Base-by-base conservation (phyloP, 2,329 filamentous ascomycete genomes). In the Beauveria sp. region DNA sequence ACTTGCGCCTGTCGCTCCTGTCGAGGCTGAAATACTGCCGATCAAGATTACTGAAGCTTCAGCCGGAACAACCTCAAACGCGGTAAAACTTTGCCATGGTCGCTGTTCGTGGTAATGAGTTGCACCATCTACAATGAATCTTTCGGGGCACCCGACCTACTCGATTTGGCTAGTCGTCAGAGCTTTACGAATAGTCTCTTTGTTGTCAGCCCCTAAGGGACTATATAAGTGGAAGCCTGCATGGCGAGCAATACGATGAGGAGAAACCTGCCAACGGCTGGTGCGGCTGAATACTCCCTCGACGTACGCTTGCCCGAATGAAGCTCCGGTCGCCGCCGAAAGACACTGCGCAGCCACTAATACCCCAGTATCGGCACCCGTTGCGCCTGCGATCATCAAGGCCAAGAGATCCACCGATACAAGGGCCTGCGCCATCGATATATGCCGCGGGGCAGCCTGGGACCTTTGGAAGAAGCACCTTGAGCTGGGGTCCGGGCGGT, bases 181-280 rank as follows among this genome's bases (percentile, higher is more conserved):
- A 50, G 22, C 16, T 50, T 24, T 26, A 26, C 26, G 26, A 26
- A 26, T 14, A 34, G 3, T 40, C 22, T 30, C 8, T 30, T 41
- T 47, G n/a, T n/a, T 24, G 18, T 57, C 55, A 57, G 55, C 55
- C 44, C 55, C 20, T 5, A 5, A 12, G 24, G 18, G 10, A 51
- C 20, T 28, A 30, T 9, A 16, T 3, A 10, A 10, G 40, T 43
- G 40, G 40, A 40, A 30, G 40, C 18, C 37, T 41, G 37, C 28
- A 47, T 55, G 50, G 51, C 58, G 58, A 61, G 58, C 50, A 55
- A 61, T 61, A 50, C 58, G 51, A 59, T n/a, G 43, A 30, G 22
- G n/a, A 10, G 10, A 30, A 28, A 37, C 9, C 40, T 59, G 34
- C 37, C 26, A 16, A 50, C 20, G 26, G 3, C 37, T 41, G 14